A percentile compares a stretch with the other conserved stretches of the same genome.
Evolutionary conservation across 768 basidiomycete genomes (phyloP).

Genomic region (Xerocomus potaroensis): DNA sequence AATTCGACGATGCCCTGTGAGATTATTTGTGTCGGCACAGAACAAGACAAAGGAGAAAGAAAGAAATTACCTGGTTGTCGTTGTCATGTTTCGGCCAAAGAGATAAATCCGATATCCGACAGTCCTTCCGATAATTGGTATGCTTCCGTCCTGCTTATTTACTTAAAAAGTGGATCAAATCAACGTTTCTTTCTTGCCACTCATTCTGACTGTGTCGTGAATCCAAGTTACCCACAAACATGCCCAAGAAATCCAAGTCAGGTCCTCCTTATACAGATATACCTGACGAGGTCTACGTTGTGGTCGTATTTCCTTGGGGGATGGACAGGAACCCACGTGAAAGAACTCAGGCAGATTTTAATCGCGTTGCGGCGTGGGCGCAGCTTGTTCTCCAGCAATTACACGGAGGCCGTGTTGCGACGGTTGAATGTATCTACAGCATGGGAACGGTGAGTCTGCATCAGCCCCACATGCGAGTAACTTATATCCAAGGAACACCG

Average conservation of each 20-base stretch:
- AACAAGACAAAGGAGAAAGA: not conserved
- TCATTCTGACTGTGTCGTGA: not conserved
- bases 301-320: slow-evolving; percentile 25
- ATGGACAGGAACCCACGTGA: slow-evolving; percentile 1
- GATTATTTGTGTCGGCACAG: too few species aligned
- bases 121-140: not conserved
- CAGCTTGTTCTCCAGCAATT: slow-evolving; percentile 19
- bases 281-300: slow-evolving; percentile 20
- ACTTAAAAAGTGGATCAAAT: too few species aligned
- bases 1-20: slow-evolving; percentile 46
- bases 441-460: slow-evolving; percentile 30
- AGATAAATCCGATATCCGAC: slow-evolving; percentile 19
- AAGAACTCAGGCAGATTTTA: slow-evolving; percentile 9
- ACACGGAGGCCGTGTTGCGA: slow-evolving; percentile 6
- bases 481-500: not conserved
- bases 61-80: slow-evolving; percentile 10
- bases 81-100: slow-evolving; percentile 4
- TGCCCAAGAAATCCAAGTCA: slow-evolving; percentile 20
- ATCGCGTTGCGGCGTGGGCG: slow-evolving; percentile 26
- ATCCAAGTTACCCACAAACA: not conserved
- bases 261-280: slow-evolving; percentile 28
- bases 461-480: not conserved
- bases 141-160: not conserved
- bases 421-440: slow-evolving; percentile 22
- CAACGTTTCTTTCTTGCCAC: slow-evolving; percentile 1